Evolutionary conservation across 2,329 filamentous ascomycete genomes (phyloP), one percentile per base, ranked within the genome.

Genomic region (Penicillium sp.): DNA sequence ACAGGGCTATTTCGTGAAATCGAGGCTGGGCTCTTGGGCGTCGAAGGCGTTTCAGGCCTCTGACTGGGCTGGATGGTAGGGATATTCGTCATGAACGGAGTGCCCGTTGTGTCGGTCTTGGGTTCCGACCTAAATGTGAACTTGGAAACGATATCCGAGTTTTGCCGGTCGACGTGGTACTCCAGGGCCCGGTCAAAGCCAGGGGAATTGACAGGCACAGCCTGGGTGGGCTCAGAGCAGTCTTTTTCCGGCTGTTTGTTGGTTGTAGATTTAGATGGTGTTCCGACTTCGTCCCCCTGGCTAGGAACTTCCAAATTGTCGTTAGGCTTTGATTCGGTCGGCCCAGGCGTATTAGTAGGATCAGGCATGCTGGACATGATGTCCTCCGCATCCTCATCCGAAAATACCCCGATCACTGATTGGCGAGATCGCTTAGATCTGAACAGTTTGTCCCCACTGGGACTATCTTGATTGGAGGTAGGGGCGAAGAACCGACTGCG

Each of bases 321-420:
- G 10, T 43, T 43, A 8, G 36, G 11, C 21, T 18, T 45, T n/a
- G 43, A 45, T 13, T 48, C 56, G 13, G 21, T n/a, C 16, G 40
- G 21, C 22, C 58, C 55, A 18, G 49, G 36, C 10, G 51, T 36
- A 0, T 49, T 42, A 21, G 49, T 42, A 21, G 67, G 61, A 58
- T 80, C 74, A 8, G 75, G 70, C 38, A 81, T 66, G 48, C 70
- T 73, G 4, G 76, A 67, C 71, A 81, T 78, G 7, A 77, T 77
- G 29, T 80, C 77, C 55, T 81, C 78, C 24, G 79, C 72, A 4
- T 77, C 72, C 57, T 82, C 79, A 60, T 83, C 81, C 1, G 80
- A 83, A 61, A 78, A 83, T 4, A 83, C 76, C 22, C 74, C 76
- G 52, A 82, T 68, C 8, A 71, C 70, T 13, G 75, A 72, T 50